These are phyloP conservation scores for Anthracocystis setariae DNA, from an alignment of 1,284 basidiomycete genomes.

Conservation along the genomic window DNA sequence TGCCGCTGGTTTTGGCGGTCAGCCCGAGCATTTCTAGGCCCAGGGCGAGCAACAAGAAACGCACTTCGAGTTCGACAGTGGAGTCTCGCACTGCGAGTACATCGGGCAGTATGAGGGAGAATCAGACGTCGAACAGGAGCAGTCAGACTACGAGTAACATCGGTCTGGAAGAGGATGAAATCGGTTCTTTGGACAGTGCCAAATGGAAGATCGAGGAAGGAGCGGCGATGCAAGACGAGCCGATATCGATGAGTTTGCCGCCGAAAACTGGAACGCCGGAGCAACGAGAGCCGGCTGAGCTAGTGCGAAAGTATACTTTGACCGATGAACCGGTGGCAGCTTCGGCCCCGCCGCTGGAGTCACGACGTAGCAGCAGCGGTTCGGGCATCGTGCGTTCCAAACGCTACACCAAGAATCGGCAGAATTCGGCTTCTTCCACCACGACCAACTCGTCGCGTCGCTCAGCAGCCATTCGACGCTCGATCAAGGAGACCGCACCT, in stretches of 20 bases:
- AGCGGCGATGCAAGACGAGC: neutral
- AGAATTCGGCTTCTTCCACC: constrained; percentile 16
- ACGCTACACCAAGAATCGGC: constrained; percentile 24
- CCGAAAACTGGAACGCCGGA: neutral
- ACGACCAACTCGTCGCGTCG: constrained; percentile 14
- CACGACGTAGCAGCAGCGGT: neutral
- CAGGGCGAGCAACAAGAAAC: constrained; percentile 13
- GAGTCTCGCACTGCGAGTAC: constrained; percentile 28
- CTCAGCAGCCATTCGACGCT: constrained; percentile 15
- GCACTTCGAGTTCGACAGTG: constrained; percentile 30
- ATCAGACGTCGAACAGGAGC: constrained; percentile 27
- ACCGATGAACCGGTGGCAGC: constrained; percentile 20
- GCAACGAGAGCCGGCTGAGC: constrained; percentile 1
- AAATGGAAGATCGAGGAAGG: constrained; percentile 4
- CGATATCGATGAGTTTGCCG: neutral
- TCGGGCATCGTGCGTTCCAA: constrained; percentile 26
- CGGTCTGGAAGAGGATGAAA: constrained; percentile 4
- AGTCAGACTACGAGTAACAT: constrained; percentile 31
- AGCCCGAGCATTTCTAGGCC: constrained; percentile 34
- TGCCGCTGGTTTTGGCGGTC: constrained; percentile 26
- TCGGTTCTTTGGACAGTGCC: neutral
- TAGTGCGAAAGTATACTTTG: constrained; percentile 29
- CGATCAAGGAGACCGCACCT: constrained; percentile 9
- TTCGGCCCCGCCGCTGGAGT: neutral
- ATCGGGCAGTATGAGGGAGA: constrained; percentile 15